Evolutionary conservation across 371 early-diverging fungal species (phyloP).

Genomic region (Mortierella polycephala): DNA sequence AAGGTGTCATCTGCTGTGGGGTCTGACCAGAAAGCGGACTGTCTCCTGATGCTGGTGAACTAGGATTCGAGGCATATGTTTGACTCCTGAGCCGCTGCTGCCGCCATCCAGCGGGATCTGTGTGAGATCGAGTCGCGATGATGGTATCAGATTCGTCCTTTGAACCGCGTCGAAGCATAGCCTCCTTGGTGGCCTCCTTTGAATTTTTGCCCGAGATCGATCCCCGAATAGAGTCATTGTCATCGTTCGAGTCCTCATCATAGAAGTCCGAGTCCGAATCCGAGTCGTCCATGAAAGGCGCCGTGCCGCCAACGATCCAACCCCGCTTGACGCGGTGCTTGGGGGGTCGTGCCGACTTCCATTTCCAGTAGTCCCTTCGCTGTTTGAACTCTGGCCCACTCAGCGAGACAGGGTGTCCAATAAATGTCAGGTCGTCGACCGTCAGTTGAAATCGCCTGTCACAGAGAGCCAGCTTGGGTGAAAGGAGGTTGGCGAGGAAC

Average conservation of each 20-base stretch:
- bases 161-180: constrained; percentile 22
- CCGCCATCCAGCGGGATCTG: constrained; percentile 44
- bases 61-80: constrained; percentile 36
- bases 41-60: constrained; percentile 29
- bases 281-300: constrained; percentile 31
- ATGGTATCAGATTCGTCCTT: constrained; percentile 29
- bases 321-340: constrained; percentile 33
- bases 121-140: constrained; percentile 22
- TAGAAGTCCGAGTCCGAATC: constrained; percentile 34
- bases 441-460: constrained; percentile 83
- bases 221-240: constrained; percentile 22
- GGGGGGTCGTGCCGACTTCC: constrained; percentile 20
- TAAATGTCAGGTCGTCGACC: constrained; percentile 82
- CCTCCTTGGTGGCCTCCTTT: constrained; percentile 27
- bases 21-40: constrained; percentile 27
- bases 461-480: constrained; percentile 78
- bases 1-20: constrained; percentile 35
- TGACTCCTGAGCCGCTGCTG: constrained; percentile 44
- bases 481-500: constrained; percentile 77
- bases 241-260: constrained; percentile 41
- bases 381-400: constrained; percentile 61
- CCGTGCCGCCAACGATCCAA: constrained; percentile 28
- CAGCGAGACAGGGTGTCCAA: constrained; percentile 73
- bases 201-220: constrained; percentile 9
- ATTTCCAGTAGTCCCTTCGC: constrained; percentile 50